These are phyloP conservation scores for Metarhizium brunneum DNA, from an alignment of 2,329 filamentous ascomycete species.

Conservation along the genomic window DNA sequence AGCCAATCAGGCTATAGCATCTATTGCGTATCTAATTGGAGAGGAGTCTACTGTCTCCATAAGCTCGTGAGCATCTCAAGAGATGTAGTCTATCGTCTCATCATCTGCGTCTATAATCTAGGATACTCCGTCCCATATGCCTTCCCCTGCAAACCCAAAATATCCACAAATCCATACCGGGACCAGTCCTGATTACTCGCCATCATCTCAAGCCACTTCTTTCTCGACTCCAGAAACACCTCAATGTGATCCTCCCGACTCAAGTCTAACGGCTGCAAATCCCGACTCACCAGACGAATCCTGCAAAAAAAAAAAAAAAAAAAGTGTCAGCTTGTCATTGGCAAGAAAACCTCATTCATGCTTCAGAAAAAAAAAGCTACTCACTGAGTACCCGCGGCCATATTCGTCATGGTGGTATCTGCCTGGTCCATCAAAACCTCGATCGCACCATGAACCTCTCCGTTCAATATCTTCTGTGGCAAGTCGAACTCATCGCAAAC, in stretches of 20 bases:
- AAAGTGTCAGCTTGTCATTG: conserved; percentile 8
- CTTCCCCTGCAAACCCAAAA: not conserved
- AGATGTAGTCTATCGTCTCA: not conserved
- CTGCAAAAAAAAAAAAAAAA: conserved; percentile 1
- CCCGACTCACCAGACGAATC: conserved; percentile 23
- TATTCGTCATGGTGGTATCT: conserved; percentile 32
- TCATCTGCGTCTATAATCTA: not conserved
- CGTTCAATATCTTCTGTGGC: conserved; percentile 14
- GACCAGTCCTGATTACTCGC: not conserved
- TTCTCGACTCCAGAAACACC: not conserved
- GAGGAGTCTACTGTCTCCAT: no score
- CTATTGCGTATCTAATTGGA: no score
- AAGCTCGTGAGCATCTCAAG: no score
- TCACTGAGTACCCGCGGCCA: conserved; percentile 11
- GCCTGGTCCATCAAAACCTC: conserved; percentile 34
- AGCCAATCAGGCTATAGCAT: no score
- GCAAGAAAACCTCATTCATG: no score
- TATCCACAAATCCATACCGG: not conserved
- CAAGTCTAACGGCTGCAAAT: no score
- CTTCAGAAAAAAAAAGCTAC: no score
- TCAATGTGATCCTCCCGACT: not conserved
- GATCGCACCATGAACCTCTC: conserved; percentile 34
- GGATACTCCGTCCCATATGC: not conserved
- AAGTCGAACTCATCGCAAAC: conserved; percentile 17
- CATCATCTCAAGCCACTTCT: conserved; percentile 4